Conservation (phyloP, 163 green algal genomes). For the Botryococcus braunii region DNA sequence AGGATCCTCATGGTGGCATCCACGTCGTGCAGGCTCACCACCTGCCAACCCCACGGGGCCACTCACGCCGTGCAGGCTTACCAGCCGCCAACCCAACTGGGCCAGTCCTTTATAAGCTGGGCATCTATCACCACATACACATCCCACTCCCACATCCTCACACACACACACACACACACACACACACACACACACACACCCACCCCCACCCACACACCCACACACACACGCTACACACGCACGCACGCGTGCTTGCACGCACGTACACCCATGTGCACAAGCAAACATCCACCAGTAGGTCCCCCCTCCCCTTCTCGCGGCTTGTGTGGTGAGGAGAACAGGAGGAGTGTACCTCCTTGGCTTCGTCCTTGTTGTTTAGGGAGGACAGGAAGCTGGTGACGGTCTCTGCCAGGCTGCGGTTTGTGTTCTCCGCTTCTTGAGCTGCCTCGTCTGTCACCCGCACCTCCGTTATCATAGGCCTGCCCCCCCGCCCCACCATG, state of each 20-base stretch:
- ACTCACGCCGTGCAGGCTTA: too few species aligned
- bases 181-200: too few species aligned
- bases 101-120: not conserved
- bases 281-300: too few species aligned
- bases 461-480: slow-evolving; percentile 2
- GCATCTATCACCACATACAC: not conserved
- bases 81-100: not conserved
- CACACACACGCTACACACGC: too few species aligned
- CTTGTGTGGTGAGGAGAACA: too few species aligned
- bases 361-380: not conserved
- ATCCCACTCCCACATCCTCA: too few species aligned
- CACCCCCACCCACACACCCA: too few species aligned
- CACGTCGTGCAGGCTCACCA: slow-evolving; percentile 6
- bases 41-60: too few species aligned
- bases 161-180: too few species aligned
- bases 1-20: slow-evolving; percentile 8
- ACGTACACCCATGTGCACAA: not conserved
- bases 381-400: not conserved
- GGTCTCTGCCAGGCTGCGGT: not conserved
- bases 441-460: not conserved
- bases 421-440: not conserved
- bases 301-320: too few species aligned
- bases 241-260: not conserved
- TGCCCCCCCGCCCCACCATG: too few species aligned
- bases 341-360: too few species aligned